phyloP scores from a whole-genome alignment of 2,329 filamentous ascomycete species.

The Amylocarpus encephaloides region DNA sequence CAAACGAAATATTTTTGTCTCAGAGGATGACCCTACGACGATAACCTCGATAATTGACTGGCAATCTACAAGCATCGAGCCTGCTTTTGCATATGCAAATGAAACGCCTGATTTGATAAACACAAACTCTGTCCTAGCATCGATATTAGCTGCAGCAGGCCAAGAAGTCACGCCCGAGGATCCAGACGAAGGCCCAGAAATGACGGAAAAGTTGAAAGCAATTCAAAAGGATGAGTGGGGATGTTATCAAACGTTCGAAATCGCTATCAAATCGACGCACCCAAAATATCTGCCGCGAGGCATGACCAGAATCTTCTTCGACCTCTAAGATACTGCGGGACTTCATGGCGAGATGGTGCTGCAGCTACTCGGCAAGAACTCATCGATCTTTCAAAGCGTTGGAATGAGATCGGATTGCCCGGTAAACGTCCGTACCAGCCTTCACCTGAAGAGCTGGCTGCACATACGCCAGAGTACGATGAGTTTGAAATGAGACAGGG shows the following conservation, averaged over 20 bases:
- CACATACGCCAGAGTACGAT: constrained; percentile 14
- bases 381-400: constrained; percentile 34
- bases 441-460: constrained; percentile 13
- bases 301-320: constrained; percentile 33
- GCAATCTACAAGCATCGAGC: constrained; percentile 37
- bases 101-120: constrained; percentile 34
- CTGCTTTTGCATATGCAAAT: constrained; percentile 35
- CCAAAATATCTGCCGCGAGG: constrained; percentile 29
- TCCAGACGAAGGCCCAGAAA: not conserved
- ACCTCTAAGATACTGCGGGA: constrained; percentile 36
- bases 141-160: not conserved
- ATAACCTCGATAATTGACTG: constrained; percentile 38
- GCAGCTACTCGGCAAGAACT: constrained; percentile 36
- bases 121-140: not conserved
- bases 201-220: constrained; percentile 2
- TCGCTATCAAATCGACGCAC: constrained; percentile 28
- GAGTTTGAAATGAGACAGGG: constrained; percentile 17
- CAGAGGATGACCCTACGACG: constrained; percentile 32
- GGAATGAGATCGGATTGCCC: constrained; percentile 35
- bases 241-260: constrained; percentile 29
- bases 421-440: constrained; percentile 29
- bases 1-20: constrained; percentile 39
- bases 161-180: not conserved
- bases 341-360: constrained; percentile 37
- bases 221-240: constrained; percentile 23